phyloP scores from a whole-genome alignment of 2,329 filamentous ascomycete genomes.

The Fusarium lateritium region DNA sequence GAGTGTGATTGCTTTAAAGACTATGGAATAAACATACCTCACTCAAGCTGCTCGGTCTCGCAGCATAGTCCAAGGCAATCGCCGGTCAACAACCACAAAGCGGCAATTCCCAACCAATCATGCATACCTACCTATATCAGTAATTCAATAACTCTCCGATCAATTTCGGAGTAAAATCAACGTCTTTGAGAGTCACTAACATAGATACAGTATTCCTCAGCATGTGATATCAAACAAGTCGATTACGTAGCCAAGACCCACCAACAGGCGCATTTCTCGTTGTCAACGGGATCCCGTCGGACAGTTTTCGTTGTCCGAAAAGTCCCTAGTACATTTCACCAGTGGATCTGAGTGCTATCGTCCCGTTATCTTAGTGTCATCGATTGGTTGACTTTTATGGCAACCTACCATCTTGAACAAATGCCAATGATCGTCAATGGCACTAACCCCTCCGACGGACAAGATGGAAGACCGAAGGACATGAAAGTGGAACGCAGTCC shows the following conservation, averaged over 20 bases:
- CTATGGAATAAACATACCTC: too few species aligned
- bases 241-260: not conserved
- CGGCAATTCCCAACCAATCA: too few species aligned
- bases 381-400: not conserved
- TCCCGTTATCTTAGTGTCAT: not conserved
- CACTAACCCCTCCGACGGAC: conserved; percentile 3
- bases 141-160: too few species aligned
- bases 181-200: too few species aligned
- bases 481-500: not conserved
- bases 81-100: too few species aligned
- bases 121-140: too few species aligned
- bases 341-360: not conserved
- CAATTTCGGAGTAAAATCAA: too few species aligned
- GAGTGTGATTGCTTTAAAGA: too few species aligned
- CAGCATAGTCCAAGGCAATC: too few species aligned
- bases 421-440: not conserved
- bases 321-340: not conserved
- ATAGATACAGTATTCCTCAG: too few species aligned
- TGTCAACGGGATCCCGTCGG: not conserved
- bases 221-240: not conserved
- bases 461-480: not conserved
- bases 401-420: not conserved
- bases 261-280: not conserved
- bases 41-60: too few species aligned
- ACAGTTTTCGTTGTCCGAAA: not conserved